Base-by-base conservation (phyloP, 1,284 basidiomycete species). In the Ceratobasidium sp. region DNA sequence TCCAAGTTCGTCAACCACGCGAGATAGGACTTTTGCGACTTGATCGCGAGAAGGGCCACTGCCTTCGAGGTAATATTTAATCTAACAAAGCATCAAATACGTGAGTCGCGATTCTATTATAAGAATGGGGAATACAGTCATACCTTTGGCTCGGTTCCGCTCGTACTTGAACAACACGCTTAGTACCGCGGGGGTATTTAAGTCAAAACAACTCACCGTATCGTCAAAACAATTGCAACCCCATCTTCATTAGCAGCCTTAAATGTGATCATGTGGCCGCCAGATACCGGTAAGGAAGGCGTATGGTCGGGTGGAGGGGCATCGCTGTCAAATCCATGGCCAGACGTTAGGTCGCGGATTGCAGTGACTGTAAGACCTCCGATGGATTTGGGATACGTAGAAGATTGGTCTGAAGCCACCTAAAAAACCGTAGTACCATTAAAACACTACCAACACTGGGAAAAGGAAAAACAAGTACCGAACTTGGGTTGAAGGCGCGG, bases 111-210 rank as follows among this genome's bases (percentile, higher is more conserved):
- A 33, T 31, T 77, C 33, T 15, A 11, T n/a, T n/a, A n/a, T n/a
- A n/a, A n/a, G n/a, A n/a, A n/a, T n/a, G n/a, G n/a, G n/a, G n/a
- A n/a, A n/a, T n/a, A n/a, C 3, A 44, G 27, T 50, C 79, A 56
- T 79, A 91, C 92, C 88, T 95, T 96, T 0, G 94, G 94, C 79
- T 96, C 94, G 8, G 94, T 96, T 14, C 94, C 94, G 78, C 92
- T 93, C 41, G 93, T 95, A 75, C 93, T 93, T 33, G 31, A 5
- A 9, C 9, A 9, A 44, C 11, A 24, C n/a, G 53, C n/a, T n/a
- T n/a, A n/a, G n/a, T n/a, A n/a, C n/a, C n/a, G n/a, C n/a, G n/a
- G n/a, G n/a, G n/a, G n/a, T n/a, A n/a, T n/a, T n/a, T n/a, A n/a
- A n/a, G n/a, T n/a, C n/a, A 31, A 50, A 17, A 36, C 19, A 29